These are phyloP conservation scores for Hortiboletus flavorubellus DNA, from an alignment of 768 basidiomycete species.

Conservation along the genomic window DNA sequence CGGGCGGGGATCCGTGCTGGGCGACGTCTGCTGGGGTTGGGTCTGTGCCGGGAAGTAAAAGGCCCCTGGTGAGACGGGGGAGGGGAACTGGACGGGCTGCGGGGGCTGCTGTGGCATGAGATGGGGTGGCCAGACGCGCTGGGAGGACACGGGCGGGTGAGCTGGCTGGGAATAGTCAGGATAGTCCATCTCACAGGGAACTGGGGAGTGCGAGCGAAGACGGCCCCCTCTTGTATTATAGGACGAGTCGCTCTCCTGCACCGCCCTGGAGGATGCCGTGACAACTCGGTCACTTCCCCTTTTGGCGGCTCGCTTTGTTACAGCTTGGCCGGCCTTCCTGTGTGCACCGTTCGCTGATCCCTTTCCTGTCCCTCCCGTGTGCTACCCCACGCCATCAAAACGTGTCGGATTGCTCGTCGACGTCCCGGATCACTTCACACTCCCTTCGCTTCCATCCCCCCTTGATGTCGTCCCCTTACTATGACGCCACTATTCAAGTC, in stretches of 20 bases:
- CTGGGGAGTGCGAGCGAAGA: neutral
- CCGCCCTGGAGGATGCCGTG: slow-evolving; percentile 11
- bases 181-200: slow-evolving; percentile 21
- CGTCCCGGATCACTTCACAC: neutral
- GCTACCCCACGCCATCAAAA: slow-evolving; percentile 26
- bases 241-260: slow-evolving; percentile 6
- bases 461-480: neutral
- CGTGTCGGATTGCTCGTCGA: slow-evolving; percentile 15
- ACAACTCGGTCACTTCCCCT: slow-evolving; percentile 7
- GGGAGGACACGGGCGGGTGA: slow-evolving; percentile 32
- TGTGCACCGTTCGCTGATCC: neutral
- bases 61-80: slow-evolving; percentile 23
- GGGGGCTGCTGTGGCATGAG: slow-evolving; percentile 4
- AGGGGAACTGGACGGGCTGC: slow-evolving; percentile 18
- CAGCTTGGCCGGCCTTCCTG: too few species aligned
- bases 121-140: slow-evolving; percentile 22
- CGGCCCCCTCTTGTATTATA: slow-evolving; percentile 21
- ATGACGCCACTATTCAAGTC: slow-evolving; percentile 10
- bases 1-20: slow-evolving; percentile 14
- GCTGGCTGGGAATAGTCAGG: slow-evolving; percentile 29
- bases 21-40: slow-evolving; percentile 14
- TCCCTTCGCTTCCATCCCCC: neutral
- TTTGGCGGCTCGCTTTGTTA: neutral
- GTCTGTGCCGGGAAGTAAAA: slow-evolving; percentile 22
- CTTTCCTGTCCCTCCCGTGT: neutral